Percentiles rank a stretch among this genome's conserved stretches.
Evolutionary conservation across 257 asterid species (phyloP).

Genomic region (Rauvolfia tetraphylla): DNA sequence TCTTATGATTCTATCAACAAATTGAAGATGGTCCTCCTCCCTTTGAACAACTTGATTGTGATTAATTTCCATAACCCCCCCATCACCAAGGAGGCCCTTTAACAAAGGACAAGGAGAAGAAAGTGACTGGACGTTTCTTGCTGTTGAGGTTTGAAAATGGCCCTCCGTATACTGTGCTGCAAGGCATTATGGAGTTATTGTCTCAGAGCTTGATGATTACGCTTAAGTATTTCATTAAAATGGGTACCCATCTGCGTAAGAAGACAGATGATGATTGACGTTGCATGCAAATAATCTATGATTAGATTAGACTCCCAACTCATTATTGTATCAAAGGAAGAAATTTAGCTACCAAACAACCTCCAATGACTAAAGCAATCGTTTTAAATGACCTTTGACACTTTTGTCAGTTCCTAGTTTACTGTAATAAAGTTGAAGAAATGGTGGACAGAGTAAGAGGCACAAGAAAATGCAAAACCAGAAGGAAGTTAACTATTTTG

Average conservation of each 20-base stretch:
- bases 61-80: too few species aligned
- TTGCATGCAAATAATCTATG: background rate
- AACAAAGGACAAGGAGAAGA: background rate
- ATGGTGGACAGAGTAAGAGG: background rate
- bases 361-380: background rate
- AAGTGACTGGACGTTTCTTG: background rate
- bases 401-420: background rate
- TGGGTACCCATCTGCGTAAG: conserved; percentile 10
- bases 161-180: conserved; percentile 6
- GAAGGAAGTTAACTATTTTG: background rate
- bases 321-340: background rate
- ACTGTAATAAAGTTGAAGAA: background rate
- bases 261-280: conserved; percentile 3
- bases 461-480: background rate
- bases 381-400: background rate
- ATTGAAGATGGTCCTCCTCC: too few species aligned
- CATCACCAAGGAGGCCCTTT: too few species aligned
- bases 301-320: background rate
- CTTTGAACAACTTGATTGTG: too few species aligned
- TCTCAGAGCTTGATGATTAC: background rate
- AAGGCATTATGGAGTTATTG: background rate
- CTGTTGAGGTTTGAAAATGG: background rate
- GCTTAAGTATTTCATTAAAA: background rate
- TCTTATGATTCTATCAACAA: too few species aligned
- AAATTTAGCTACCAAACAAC: background rate